A percentile compares a stretch with the other conserved stretches of the same genome.
Conservation (phyloP, 371 early-diverging fungal species). For the Chytridium lagenaria region DNA sequence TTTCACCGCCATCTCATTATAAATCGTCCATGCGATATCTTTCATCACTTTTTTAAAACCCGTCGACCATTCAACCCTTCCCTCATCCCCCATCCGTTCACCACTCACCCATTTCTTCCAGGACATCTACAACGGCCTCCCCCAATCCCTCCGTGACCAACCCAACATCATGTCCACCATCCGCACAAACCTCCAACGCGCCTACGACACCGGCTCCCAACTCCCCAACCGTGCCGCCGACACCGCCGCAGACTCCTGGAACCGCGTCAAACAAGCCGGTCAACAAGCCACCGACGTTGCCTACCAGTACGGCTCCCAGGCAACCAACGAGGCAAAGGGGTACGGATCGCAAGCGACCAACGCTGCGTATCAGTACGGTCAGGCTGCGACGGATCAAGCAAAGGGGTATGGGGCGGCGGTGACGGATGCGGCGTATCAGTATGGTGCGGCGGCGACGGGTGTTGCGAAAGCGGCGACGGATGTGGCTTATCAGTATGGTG, state of each 20-base stretch:
- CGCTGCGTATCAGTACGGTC: not conserved
- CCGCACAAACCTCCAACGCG: not conserved
- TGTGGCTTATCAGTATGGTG: not conserved
- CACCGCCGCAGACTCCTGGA: not conserved
- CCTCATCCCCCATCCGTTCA: not conserved
- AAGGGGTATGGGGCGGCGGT: not conserved
- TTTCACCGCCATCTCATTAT: no score
- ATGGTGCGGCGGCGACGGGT: not conserved
- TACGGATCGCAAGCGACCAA: no score
- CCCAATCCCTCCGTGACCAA: slow-evolving; percentile 1
- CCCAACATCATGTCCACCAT: slow-evolving; percentile 5
- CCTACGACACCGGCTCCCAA: not conserved
- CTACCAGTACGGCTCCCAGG: not conserved
- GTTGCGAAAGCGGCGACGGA: not conserved
- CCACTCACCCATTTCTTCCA: not conserved
- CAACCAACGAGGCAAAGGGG: slow-evolving; percentile 6
- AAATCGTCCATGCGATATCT: no score
- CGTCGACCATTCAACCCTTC: no score
- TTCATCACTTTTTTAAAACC: no score
- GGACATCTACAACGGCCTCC: slow-evolving; percentile 12
- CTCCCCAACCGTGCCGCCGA: not conserved
- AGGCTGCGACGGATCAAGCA: slow-evolving; percentile 4
- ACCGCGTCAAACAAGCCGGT: not conserved
- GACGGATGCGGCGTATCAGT: not conserved
- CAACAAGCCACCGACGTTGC: not conserved